Base-by-base conservation (phyloP, 2,329 filamentous ascomycete species). In the Paradendryphiella salina region DNA sequence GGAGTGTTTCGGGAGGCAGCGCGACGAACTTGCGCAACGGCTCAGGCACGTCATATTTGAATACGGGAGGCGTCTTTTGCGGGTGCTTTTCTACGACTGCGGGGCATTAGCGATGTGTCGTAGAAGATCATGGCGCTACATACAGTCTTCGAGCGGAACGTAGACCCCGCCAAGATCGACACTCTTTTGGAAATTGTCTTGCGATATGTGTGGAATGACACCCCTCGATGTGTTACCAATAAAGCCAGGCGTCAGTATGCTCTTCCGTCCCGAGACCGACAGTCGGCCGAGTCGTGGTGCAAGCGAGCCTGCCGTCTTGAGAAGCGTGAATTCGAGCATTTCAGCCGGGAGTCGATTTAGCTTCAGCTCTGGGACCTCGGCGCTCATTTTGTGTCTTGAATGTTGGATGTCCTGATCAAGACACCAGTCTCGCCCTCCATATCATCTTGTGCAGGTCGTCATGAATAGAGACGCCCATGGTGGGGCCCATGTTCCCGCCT, bases 71-170 rank as follows among this genome's bases (percentile, higher is more conserved):
- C 43, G 74, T 74, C 54, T 79, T 73, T 35, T 70, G 60, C 26
- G 76, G 75, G 50, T 74, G 75, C 70, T 80, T 85, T 73, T 87
- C 85, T 69, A 87, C 78, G 75, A 86, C 85, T 88, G 73, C 63
- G 57, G 54, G 42, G 35, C 36, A 56, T 80, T 69, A 80, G 77
- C 67, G 39, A 52, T 46, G 46, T 43, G 35, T 15, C 21, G n/a
- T 29, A 31, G 26, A n/a, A 18, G 10, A 28, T 3, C 26, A n/a
- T 28, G 11, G 4, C 7, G 29, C 5, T 46, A 73, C 88, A 74
- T 80, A 96, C 94, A 97, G 73, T 99, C 94, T 79, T 99, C 94
- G 21, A 97, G 77, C 0, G 88, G 89, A 65, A 94, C 78, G 69
- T 96, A 96, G 3, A 89, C 80, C 20, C 88, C 88, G 21, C 78